Percentiles rank a stretch among this genome's conserved stretches.
phyloP scores from a whole-genome alignment of 129 eudicot species.

The Tagetes patula region DNA sequence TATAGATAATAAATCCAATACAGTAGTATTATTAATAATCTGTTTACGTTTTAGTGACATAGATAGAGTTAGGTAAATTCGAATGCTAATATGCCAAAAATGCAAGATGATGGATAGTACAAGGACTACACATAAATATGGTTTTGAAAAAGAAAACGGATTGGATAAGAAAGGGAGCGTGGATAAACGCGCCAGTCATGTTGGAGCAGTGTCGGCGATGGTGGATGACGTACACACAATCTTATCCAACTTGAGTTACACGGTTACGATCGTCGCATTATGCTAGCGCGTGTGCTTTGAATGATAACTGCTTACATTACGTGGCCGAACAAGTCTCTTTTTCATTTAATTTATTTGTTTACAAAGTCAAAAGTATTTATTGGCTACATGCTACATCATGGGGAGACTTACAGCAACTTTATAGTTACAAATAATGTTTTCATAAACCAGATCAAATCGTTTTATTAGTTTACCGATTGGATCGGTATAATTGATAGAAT shows the following conservation, averaged over 20 bases:
- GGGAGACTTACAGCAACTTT: background rate
- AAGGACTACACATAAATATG: constrained; percentile 11
- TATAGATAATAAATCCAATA: too few species aligned
- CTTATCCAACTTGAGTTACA: constrained; percentile 32
- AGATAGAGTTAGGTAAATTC: too few species aligned
- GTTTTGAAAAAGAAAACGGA: background rate
- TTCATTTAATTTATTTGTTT: background rate
- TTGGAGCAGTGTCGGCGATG: constrained; percentile 35
- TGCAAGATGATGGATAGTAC: background rate
- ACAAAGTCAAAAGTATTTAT: background rate
- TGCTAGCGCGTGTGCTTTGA: constrained; percentile 14
- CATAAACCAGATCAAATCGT: too few species aligned
- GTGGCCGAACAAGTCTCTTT: constrained; percentile 10
- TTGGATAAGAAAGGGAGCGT: constrained; percentile 32
- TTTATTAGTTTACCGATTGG: too few species aligned
- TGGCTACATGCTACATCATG: background rate
- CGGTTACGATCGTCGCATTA: constrained; percentile 20
- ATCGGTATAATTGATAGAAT: too few species aligned
- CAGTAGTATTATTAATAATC: too few species aligned
- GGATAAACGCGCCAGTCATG: constrained; percentile 35
- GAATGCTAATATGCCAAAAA: background rate
- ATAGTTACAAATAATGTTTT: too few species aligned
- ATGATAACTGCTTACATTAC: background rate
- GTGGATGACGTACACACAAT: constrained; percentile 27
- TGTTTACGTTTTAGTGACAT: too few species aligned